Evolutionary conservation across 1,139 yeast species (phyloP).

Genomic region (Scheffersomyces illinoinensis): DNA sequence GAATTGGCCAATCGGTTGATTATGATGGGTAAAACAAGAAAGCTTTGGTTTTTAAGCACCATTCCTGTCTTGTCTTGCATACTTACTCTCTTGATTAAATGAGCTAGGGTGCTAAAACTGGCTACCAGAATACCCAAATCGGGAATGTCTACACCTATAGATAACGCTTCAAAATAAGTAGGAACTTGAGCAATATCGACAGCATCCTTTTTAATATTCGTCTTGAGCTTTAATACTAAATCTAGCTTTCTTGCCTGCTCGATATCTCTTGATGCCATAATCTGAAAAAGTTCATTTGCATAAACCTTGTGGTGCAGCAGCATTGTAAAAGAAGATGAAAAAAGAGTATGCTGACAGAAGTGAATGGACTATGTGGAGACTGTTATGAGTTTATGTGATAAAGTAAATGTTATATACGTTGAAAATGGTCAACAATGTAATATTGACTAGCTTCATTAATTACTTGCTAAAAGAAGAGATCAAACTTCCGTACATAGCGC

Average conservation of each 20-base stretch:
- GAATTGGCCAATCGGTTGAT: conserved; percentile 54
- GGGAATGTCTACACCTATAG: conserved; percentile 43
- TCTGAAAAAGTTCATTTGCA: conserved; percentile 25
- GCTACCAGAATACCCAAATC: conserved; percentile 44
- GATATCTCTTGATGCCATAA: conserved; percentile 20
- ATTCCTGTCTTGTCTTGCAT: conserved; percentile 60
- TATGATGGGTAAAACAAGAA: conserved; percentile 56
- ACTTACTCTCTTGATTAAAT: conserved; percentile 72
- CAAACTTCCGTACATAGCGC: background rate
- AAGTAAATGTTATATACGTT: background rate
- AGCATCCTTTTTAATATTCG: conserved; percentile 67
- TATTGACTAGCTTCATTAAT: background rate
- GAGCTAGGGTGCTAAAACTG: conserved; percentile 71
- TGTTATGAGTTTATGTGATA: background rate
- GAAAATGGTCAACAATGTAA: background rate
- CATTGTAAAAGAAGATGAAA: background rate
- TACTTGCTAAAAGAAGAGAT: background rate
- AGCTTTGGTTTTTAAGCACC: conserved; percentile 50
- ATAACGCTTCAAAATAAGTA: conserved; percentile 58
- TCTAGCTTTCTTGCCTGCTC: conserved; percentile 31
- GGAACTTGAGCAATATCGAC: conserved; percentile 57
- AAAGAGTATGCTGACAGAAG: background rate
- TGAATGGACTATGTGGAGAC: background rate
- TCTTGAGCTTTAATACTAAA: conserved; percentile 54
- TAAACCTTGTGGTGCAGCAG: conserved; percentile 14